Evolutionary conservation across 768 basidiomycete species (phyloP), one percentile per base, ranked within the genome.

Genomic region (Chalciporus sphaerocephalus): DNA sequence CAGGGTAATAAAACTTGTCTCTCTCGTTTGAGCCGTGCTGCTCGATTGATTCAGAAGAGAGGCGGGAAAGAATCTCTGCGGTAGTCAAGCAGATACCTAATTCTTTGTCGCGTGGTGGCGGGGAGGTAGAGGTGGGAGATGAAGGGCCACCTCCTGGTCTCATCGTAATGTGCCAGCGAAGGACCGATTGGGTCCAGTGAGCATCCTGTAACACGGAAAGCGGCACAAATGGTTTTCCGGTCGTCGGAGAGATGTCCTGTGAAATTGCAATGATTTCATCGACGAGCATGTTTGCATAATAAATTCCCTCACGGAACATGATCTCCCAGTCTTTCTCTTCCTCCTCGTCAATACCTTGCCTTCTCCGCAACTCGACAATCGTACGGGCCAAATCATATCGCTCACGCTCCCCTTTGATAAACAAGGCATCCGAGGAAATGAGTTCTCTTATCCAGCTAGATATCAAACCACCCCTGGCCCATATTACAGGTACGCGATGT

Each of bases 281-380:
- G 58, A 87, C 79, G 11, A 77, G 68, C 87, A 95, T 87, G 59
- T 93, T 90, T 5, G 76, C 69, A 61, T 94, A 95, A 64, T 92
- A 85, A 6, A 95, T 89, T 9, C 87, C 87, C 20, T 78, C 68
- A 33, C 74, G 66, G 58, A 97, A 95, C 58, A 94, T 73, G 37
- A 64, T 73, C 15, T 67, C 70, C 79, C 87, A 89, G 52, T 85
- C 76, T 33, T 52, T 62, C 60, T 95, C 92, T 58, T 92, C 89
- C 0, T 73, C 74, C 6, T 74, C 69, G 28, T 75, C 51, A 33
- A 79, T 66, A 13, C 79, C 80, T 22, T 70, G 66, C 28, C 69
- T 69, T 51, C 86, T 70, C 44, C 90, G 73, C 47, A 94, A 57
- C 58, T 94, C 90, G 0, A 92, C 79, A 4, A 92, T 78, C 11